Evolutionary conservation across 306 rosid species (phyloP).

Genomic region (Potentilla sterilis): DNA sequence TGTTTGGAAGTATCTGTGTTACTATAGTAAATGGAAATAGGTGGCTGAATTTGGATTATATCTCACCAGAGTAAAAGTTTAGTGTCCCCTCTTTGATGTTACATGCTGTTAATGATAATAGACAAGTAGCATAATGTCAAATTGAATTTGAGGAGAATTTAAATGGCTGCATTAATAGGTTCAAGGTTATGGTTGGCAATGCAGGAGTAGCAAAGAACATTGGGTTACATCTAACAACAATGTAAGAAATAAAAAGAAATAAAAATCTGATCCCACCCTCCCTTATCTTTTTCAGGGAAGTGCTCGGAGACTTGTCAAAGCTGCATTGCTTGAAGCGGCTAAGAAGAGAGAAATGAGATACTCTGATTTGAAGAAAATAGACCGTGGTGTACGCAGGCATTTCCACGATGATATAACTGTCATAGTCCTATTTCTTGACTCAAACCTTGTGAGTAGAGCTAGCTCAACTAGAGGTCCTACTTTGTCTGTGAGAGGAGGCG

Average conservation of each 20-base stretch:
- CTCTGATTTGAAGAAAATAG: conserved; percentile 82
- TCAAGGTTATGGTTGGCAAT: background rate
- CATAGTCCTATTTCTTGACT: conserved; percentile 68
- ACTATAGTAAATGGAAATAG: background rate
- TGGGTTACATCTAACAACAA: background rate
- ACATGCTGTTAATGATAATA: background rate
- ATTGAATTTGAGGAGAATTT: background rate
- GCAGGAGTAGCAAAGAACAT: conserved; percentile 6
- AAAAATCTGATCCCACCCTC: conserved; percentile 16
- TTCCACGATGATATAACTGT: conserved; percentile 92
- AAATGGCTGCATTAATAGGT: background rate
- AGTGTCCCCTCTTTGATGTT: background rate
- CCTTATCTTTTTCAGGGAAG: conserved; percentile 58
- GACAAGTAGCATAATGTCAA: background rate
- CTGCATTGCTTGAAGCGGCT: conserved; percentile 84
- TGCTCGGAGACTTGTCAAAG: conserved; percentile 76
- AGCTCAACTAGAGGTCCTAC: conserved; percentile 54
- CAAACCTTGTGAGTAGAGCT: conserved; percentile 75
- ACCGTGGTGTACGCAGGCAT: conserved; percentile 87
- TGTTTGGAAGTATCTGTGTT: background rate
- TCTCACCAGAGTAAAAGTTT: background rate
- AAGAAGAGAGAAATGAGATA: conserved; percentile 93
- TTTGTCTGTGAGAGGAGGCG: conserved; percentile 63
- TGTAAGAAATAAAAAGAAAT: background rate
- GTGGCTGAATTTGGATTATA: background rate